Conservation (phyloP, 2,329 filamentous ascomycete species). For the Diaporthe sp. region DNA sequence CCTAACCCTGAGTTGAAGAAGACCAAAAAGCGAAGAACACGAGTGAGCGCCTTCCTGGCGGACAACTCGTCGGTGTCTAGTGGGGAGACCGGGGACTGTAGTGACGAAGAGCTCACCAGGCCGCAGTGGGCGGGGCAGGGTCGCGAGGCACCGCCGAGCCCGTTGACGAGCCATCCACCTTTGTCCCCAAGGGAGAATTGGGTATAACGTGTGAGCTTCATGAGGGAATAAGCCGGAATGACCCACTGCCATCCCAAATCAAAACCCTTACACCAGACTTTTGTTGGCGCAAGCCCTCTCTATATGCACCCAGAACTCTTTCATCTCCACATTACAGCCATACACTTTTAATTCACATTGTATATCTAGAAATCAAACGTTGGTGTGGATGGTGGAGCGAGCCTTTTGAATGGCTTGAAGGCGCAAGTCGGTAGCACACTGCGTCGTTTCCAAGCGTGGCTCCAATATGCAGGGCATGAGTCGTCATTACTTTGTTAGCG, state of each 20-base stretch:
- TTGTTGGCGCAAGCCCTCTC: not conserved
- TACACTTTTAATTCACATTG: not conserved
- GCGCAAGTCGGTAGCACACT: not conserved
- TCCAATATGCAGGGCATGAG: not conserved
- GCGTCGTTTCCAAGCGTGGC: not conserved
- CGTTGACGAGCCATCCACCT: constrained; percentile 30
- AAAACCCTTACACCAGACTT: not conserved
- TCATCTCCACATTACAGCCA: not conserved
- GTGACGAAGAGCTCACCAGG: not conserved
- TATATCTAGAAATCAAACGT: not conserved
- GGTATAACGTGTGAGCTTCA: not conserved
- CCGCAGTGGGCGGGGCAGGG: not conserved
- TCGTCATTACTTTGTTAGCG: not conserved
- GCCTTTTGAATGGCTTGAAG: not conserved
- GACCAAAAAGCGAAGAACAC: not conserved
- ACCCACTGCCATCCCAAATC: not conserved
- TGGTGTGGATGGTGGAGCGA: not conserved
- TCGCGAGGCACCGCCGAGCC: constrained; percentile 13
- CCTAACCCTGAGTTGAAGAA: constrained; percentile 10
- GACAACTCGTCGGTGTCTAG: constrained; percentile 2
- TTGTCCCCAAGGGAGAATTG: constrained; percentile 17
- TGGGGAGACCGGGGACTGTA: not conserved
- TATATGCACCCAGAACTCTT: not conserved
- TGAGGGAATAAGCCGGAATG: no score
- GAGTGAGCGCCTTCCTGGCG: not conserved